Evolutionary conservation across 352 stramenopile species (phyloP).

Genomic region (Globisporangium emineosum): DNA sequence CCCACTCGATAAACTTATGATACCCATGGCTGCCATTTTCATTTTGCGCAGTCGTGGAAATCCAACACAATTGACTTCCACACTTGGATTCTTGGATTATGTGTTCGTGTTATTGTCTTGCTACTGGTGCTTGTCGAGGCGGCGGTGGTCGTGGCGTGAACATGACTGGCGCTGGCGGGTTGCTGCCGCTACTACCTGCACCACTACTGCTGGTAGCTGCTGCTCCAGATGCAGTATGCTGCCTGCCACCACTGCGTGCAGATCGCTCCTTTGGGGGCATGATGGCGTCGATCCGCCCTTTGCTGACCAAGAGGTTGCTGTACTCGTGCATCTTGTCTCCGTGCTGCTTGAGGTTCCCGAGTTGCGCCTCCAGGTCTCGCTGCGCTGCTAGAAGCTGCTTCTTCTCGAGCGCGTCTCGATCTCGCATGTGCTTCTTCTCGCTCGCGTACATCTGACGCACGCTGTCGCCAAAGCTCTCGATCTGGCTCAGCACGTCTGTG

Average conservation of each 20-base stretch:
- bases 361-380: conserved; percentile 34
- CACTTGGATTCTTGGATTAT: background rate
- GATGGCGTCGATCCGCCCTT: conserved; percentile 39
- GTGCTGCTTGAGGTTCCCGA: conserved; percentile 35
- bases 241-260: background rate
- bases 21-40: background rate
- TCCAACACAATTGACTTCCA: background rate
- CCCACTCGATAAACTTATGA: conserved; percentile 10
- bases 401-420: conserved; percentile 32
- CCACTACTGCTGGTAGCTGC: too few relatives aligned
- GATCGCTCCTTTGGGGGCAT: conserved; percentile 14
- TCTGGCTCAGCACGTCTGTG: conserved; percentile 40
- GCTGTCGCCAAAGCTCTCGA: conserved; percentile 51
- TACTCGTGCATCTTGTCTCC: conserved; percentile 47
- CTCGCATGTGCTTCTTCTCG: conserved; percentile 39
- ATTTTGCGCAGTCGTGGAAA: background rate
- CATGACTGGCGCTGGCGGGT: background rate
- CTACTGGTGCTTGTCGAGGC: conserved; percentile 3
- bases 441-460: conserved; percentile 42
- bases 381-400: conserved; percentile 29
- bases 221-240: background rate
- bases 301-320: conserved; percentile 69
- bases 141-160: conserved; percentile 17
- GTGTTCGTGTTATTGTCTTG: background rate
- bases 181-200: too few relatives aligned